A percentile compares a stretch with the other conserved stretches of the same genome.
Evolutionary conservation across 306 rosid genomes (phyloP).

Genomic region (Medicago ruthenica): DNA sequence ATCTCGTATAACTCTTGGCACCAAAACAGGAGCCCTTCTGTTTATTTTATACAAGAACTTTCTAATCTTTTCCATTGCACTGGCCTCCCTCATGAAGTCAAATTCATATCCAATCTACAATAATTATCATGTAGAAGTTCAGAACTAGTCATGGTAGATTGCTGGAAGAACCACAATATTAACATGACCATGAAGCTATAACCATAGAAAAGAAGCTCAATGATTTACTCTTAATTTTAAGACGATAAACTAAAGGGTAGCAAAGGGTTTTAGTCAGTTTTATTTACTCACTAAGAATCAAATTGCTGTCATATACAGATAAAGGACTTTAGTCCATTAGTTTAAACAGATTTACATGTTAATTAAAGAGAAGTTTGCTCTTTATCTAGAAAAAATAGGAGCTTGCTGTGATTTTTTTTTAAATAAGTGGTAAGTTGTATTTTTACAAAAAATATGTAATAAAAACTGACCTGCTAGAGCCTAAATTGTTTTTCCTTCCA

Average conservation of each 20-base stretch:
- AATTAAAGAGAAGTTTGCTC: neutral
- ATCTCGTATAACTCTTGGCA: conserved; percentile 69
- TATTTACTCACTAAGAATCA: conserved; percentile 32
- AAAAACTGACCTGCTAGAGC: conserved; percentile 34
- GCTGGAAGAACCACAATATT: conserved; percentile 37
- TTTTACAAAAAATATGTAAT: conserved; percentile 10
- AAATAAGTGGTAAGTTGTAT: neutral
- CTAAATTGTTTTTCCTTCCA: conserved; percentile 16
- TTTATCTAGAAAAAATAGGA: no score
- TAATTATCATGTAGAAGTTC: conserved; percentile 47
- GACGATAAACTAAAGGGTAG: conserved; percentile 13
- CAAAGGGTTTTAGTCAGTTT: conserved; percentile 5
- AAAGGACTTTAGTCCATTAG: neutral
- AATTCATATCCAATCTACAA: conserved; percentile 94
- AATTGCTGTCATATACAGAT: conserved; percentile 1
- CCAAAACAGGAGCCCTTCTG: conserved; percentile 80
- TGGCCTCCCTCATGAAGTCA: conserved; percentile 89
- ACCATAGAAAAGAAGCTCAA: conserved; percentile 35
- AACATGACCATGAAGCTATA: conserved; percentile 26
- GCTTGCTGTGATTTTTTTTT: conserved; percentile 1
- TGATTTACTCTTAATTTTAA: neutral
- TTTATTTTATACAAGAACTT: conserved; percentile 68
- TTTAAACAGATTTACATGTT: conserved; percentile 7
- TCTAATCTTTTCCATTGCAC: conserved; percentile 79
- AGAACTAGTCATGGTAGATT: conserved; percentile 36